Percentiles rank a stretch among this genome's conserved stretches.
phyloP scores from a whole-genome alignment of 163 green algal species.

The Scenedesmus sp. region DNA sequence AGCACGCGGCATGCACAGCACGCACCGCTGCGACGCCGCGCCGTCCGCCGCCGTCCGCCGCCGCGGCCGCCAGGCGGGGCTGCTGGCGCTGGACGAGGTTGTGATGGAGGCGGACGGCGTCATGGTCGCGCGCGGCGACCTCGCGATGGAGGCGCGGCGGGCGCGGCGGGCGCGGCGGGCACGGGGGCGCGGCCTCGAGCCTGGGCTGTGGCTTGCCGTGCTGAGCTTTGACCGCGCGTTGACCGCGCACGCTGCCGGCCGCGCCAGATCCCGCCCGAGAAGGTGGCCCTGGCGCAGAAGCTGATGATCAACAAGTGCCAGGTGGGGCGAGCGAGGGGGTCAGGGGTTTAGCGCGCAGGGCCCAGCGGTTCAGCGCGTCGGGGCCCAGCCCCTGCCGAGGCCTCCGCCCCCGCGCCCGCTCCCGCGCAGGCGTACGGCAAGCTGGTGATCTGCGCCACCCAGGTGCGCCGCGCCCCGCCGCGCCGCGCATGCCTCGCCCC shows the following conservation, averaged over 20 bases:
- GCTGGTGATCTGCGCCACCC: slow-evolving; percentile 53
- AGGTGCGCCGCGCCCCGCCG: no score
- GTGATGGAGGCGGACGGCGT: slow-evolving; percentile 79
- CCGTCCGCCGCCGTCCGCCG: no score
- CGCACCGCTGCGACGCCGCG: no score
- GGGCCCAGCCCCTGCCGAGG: neutral
- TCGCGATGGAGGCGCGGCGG: slow-evolving; percentile 76
- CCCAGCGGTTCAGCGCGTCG: neutral
- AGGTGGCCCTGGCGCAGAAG: slow-evolving; percentile 76
- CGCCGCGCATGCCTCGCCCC: no score
- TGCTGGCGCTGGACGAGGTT: slow-evolving; percentile 82
- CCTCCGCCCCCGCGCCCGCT: neutral
- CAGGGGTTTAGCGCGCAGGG: no score
- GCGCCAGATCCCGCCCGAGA: slow-evolving; percentile 53
- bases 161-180: no score
- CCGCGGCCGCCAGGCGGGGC: no score
- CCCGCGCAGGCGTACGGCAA: slow-evolving; percentile 36
- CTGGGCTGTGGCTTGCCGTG: neutral
- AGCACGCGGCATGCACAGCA: no score
- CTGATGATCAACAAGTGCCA: slow-evolving; percentile 80
- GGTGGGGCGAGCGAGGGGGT: slow-evolving; percentile 46
- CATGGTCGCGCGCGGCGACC: slow-evolving; percentile 84
- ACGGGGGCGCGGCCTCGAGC: neutral
- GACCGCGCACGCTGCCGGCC: no score
- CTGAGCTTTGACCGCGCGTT: neutral